Base-by-base conservation (phyloP, 108 stramenopile genomes). In the Cyclotella choctawhatcheeana region DNA sequence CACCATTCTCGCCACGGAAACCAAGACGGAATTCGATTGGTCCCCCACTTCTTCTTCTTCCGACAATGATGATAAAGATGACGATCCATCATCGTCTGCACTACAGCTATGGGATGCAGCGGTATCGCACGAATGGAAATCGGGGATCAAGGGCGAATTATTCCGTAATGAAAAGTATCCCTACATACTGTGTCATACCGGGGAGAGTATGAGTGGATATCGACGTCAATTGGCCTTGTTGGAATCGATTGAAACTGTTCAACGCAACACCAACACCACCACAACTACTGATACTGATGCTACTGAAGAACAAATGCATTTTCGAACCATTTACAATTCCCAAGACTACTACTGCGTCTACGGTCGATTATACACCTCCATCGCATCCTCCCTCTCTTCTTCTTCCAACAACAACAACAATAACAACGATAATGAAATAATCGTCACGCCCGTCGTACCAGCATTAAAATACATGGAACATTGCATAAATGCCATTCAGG, bases 321-420 rank as follows among this genome's bases (percentile, higher is more conserved):
- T 76, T 2, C 48, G 50, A 10, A 48, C 68, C 14, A 48, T 76
- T 44, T 76, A 76, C 59, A 76, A 76, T 22, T 45, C 53, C 3
- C 26, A 69, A 1, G 69, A 69, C 51, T 68, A 59, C 29, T 61
- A 69, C 14, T 76, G 74, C 43, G 74, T 52, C 33, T 70, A 69
- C 27, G 69, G 68, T 1, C 74, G 62, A 18, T 14, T 76, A 6
- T 30, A 32, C 6, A 58, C 68, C 25, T 61, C 58, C 43, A 48
- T 37, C 1, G 74, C 74, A 3, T n/a, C 45, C 3, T 26, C 14
- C 8, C 3, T 76, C 3, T 44, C 68, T 25, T n/a, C n/a, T n/a
- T n/a, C n/a, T n/a, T n/a, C n/a, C n/a, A n/a, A n/a, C n/a, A n/a
- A n/a, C n/a, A n/a, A n/a, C n/a, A n/a, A n/a, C n/a, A n/a, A n/a